Conservation (phyloP, 768 basidiomycete species). For the Mycena crocata region DNA sequence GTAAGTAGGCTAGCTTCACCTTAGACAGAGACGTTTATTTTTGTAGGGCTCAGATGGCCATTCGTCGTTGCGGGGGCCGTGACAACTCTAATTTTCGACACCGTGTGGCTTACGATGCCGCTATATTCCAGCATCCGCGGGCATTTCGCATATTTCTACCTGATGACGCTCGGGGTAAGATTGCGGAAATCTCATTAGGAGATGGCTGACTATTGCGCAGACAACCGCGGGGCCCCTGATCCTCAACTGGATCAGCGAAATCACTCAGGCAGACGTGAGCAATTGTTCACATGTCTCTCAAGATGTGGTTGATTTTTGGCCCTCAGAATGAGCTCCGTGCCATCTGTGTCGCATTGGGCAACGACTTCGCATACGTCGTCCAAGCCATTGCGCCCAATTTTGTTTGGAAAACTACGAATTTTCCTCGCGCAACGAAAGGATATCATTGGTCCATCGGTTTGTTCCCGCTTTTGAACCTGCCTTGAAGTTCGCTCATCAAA, state of each 20-base stretch:
- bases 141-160: slow-evolving; percentile 36
- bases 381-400: slow-evolving; percentile 38
- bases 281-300: neutral
- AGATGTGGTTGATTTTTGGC: neutral
- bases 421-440: slow-evolving; percentile 33
- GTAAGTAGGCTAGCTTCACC: neutral
- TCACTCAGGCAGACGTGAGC: slow-evolving; percentile 28
- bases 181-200: neutral
- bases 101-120: slow-evolving; percentile 28
- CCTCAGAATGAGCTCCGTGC: slow-evolving; percentile 33
- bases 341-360: slow-evolving; percentile 31
- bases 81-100: slow-evolving; percentile 23
- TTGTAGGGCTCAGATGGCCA: slow-evolving; percentile 27
- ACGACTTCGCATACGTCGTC: slow-evolving; percentile 34
- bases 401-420: slow-evolving; percentile 33
- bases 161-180: slow-evolving; percentile 32
- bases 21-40: neutral
- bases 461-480: neutral
- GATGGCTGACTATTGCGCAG: slow-evolving; percentile 2
- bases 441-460: slow-evolving; percentile 33
- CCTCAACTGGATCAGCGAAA: slow-evolving; percentile 36
- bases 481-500: neutral
- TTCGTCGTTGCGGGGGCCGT: slow-evolving; percentile 26
- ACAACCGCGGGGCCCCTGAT: slow-evolving; percentile 33
- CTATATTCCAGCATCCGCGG: slow-evolving; percentile 27